phyloP scores from a whole-genome alignment of 2,329 filamentous ascomycete species.

The Phialocephala subalpina region DNA sequence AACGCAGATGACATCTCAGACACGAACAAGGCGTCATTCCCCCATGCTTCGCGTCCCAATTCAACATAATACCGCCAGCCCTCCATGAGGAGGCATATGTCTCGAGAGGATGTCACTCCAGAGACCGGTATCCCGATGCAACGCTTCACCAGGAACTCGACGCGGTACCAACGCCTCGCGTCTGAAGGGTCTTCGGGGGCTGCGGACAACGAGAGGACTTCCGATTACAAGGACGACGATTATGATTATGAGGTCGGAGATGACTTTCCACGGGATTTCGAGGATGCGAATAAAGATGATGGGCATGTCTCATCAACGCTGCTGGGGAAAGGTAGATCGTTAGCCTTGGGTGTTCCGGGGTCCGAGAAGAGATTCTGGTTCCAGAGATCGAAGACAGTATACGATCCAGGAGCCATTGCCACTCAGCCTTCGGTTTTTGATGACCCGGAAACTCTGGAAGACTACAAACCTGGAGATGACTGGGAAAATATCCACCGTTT shows the following conservation, averaged over 20 bases:
- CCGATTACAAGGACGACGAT: constrained; percentile 8
- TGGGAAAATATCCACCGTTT: constrained; percentile 50
- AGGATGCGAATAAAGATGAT: constrained; percentile 24
- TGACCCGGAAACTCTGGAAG: constrained; percentile 30
- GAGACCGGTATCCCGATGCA: constrained; percentile 22
- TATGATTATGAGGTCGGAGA: neutral
- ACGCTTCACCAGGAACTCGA: constrained; percentile 16
- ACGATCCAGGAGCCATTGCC: constrained; percentile 35
- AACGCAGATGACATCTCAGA: constrained; percentile 4
- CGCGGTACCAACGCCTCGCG: constrained; percentile 23
- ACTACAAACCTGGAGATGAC: constrained; percentile 40
- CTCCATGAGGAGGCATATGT: constrained; percentile 15
- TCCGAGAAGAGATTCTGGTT: constrained; percentile 37
- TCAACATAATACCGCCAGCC: neutral
- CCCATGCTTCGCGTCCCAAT: neutral
- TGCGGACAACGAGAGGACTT: neutral
- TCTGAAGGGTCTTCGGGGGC: neutral
- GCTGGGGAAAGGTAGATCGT: constrained; percentile 9
- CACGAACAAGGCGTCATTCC: constrained; percentile 8
- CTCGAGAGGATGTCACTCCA: constrained; percentile 18
- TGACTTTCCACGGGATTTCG: constrained; percentile 7
- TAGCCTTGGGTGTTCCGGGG: constrained; percentile 29
- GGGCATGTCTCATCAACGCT: constrained; percentile 9
- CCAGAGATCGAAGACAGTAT: constrained; percentile 32
- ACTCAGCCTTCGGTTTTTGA: constrained; percentile 40